Evolutionary conservation across 2,329 filamentous ascomycete species (phyloP).

Genomic region (Cercospora sp.): DNA sequence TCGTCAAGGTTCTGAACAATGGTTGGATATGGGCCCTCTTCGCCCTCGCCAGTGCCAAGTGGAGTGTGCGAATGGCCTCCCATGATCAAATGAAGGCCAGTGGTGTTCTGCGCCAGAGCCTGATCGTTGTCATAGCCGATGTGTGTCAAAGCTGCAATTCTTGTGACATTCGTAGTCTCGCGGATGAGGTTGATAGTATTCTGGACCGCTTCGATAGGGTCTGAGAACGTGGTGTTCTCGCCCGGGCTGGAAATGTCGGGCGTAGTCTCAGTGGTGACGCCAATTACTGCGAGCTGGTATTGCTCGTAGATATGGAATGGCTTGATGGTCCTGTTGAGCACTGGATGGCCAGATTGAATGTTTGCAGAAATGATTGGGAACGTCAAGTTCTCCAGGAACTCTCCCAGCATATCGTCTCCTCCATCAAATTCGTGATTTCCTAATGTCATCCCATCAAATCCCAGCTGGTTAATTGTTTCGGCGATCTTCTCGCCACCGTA

Average conservation of each 20-base stretch:
- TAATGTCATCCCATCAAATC: conserved; percentile 68
- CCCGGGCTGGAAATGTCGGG: conserved; percentile 61
- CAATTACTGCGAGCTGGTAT: conserved; percentile 63
- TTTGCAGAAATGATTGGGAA: conserved; percentile 67
- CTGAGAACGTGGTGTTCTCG: conserved; percentile 58
- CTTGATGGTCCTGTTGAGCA: conserved; percentile 64
- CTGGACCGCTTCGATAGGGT: conserved; percentile 61
- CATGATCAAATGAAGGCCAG: conserved; percentile 68
- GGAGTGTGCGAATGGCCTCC: conserved; percentile 62
- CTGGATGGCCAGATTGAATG: conserved; percentile 60
- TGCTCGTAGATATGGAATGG: conserved; percentile 65
- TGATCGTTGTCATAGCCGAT: conserved; percentile 67
- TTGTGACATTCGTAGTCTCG: conserved; percentile 61
- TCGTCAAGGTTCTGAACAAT: conserved; percentile 62
- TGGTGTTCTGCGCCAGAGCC: conserved; percentile 60
- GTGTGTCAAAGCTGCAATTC: conserved; percentile 67
- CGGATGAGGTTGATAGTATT: conserved; percentile 63
- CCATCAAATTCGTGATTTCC: conserved; percentile 66
- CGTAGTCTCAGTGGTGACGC: conserved; percentile 63
- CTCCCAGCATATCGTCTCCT: conserved; percentile 62
- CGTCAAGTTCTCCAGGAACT: conserved; percentile 63
- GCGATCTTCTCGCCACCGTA: conserved; percentile 68
- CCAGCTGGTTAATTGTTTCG: conserved; percentile 63
- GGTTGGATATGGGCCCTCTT: conserved; percentile 64
- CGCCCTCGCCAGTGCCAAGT: conserved; percentile 60